Conservation (phyloP, 768 basidiomycete species). For the Albatrellus ellisii region DNA sequence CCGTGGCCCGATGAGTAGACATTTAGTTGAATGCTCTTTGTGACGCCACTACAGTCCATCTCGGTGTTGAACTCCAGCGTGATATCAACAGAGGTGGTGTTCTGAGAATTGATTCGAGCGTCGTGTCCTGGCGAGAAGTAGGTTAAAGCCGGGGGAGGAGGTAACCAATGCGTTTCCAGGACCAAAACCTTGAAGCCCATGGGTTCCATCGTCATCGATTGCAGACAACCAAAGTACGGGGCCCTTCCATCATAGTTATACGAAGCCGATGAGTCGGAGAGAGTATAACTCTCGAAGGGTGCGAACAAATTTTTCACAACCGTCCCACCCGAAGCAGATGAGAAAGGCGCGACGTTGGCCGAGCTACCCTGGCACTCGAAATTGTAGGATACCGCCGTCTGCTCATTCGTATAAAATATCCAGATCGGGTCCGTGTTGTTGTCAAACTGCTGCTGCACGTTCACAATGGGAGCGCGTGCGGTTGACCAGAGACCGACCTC, state of each 20-base stretch:
- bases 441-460: conserved; percentile 50
- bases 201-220: conserved; percentile 47
- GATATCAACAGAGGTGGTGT: conserved; percentile 47
- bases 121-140: conserved; percentile 84
- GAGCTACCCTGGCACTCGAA: conserved; percentile 41
- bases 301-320: conserved; percentile 62
- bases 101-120: conserved; percentile 41
- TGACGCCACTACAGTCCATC: conserved; percentile 71
- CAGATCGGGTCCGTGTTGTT: conserved; percentile 56
- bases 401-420: conserved; percentile 82
- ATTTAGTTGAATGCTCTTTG: conserved; percentile 46
- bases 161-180: conserved; percentile 48
- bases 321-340: conserved; percentile 39
- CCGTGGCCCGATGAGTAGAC: conserved; percentile 58
- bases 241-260: conserved; percentile 43
- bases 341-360: conserved; percentile 77
- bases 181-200: conserved; percentile 80
- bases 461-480: conserved; percentile 46
- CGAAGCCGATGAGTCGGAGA: conserved; percentile 50
- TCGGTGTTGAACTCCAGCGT: conserved; percentile 62
- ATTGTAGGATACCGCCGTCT: conserved; percentile 51
- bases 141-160: conserved; percentile 61
- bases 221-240: conserved; percentile 68
- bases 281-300: conserved; percentile 67
- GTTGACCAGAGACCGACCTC: conserved; percentile 86